Evolutionary conservation across 805 yeast genomes (phyloP), one percentile per base, ranked within the genome.

Genomic region (Komagataella kurtzmanii): DNA sequence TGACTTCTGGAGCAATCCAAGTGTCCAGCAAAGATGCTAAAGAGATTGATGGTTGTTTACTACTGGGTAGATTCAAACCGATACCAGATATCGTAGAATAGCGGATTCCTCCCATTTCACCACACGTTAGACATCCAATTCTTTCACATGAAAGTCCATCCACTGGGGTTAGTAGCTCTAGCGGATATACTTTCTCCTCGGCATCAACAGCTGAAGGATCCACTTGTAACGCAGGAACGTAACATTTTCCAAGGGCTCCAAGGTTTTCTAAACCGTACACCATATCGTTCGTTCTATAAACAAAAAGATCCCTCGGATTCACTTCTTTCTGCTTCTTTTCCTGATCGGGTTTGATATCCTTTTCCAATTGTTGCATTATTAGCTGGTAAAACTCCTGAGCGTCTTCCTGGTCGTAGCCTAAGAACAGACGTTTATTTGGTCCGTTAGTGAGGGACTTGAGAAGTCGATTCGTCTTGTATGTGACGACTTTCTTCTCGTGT

Each of bases 371-470:
- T 46, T 77, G 73, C 74, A 86, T 71, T 2, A 85, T 75, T 50
- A 83, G 74, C 63, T 90, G 97, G 69, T 90, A 90, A 61, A 90
- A 90, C 64, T 90, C 98, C 66, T 90, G 97, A 0, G 97, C 97
- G 68, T 90, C 98, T 65, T 90, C 97, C 67, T 90, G 98, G 61
- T 87, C 88, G 62, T 88, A 88, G 1, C 97, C 93, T 52, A 80
- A 66, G 58, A 89, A 80, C 54, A 88, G 76, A 61, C 83, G 83
- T 60, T 81, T 85, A 57, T 81, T 83, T 12, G 93, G 90, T 0
- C 88, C 85, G 60, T 84, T 83, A 3, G 85, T 76, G 88, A 86
- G 83, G 4, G 78, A 76, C 59, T 77, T 81, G 50, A 85, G 64
- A 47, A 86, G 65, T 14, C 73, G 72, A 52, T 72, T 76, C 0